Percentiles rank a stretch among this genome's conserved stretches.
Conservation (phyloP, 1,139 yeast genomes). For the Yamadazyma dendronema region DNA sequence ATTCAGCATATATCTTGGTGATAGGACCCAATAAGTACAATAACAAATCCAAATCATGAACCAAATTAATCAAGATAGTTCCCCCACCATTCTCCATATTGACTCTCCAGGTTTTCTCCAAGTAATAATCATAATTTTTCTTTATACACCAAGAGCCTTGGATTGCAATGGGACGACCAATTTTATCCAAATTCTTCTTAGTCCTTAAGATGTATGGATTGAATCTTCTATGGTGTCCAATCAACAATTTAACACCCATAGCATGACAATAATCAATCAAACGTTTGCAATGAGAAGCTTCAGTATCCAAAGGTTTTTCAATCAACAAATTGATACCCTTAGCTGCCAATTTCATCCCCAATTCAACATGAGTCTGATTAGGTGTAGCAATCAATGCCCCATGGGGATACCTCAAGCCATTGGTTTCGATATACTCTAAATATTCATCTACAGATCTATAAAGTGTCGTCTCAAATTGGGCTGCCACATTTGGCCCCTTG, state of each 20-base stretch:
- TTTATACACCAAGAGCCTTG: conserved; percentile 42
- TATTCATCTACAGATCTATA: conserved; percentile 29
- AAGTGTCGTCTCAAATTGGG: conserved; percentile 25
- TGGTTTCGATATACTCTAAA: conserved; percentile 26
- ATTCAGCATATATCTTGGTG: conserved; percentile 37
- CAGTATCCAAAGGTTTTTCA: conserved; percentile 38
- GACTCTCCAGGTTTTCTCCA: conserved; percentile 36
- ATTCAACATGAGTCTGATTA: conserved; percentile 35
- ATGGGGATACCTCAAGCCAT: conserved; percentile 24
- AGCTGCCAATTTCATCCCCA: conserved; percentile 33
- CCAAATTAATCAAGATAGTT: conserved; percentile 35
- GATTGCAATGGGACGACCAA: conserved; percentile 35
- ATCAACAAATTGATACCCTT: conserved; percentile 35
- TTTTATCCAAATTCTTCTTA: conserved; percentile 25
- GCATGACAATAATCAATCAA: conserved; percentile 23
- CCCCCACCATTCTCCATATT: conserved; percentile 37
- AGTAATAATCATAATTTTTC: conserved; percentile 33
- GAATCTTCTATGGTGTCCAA: conserved; percentile 43
- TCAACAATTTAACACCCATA: conserved; percentile 27
- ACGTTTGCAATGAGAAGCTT: conserved; percentile 31
- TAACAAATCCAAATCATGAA: conserved; percentile 41
- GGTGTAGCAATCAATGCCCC: conserved; percentile 45
- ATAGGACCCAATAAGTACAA: conserved; percentile 40
- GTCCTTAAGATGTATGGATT: conserved; percentile 38
- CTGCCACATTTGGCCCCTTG: conserved; percentile 37